Conservation (phyloP, 257 asterid genomes). For the Solanum pinnatisectum region DNA sequence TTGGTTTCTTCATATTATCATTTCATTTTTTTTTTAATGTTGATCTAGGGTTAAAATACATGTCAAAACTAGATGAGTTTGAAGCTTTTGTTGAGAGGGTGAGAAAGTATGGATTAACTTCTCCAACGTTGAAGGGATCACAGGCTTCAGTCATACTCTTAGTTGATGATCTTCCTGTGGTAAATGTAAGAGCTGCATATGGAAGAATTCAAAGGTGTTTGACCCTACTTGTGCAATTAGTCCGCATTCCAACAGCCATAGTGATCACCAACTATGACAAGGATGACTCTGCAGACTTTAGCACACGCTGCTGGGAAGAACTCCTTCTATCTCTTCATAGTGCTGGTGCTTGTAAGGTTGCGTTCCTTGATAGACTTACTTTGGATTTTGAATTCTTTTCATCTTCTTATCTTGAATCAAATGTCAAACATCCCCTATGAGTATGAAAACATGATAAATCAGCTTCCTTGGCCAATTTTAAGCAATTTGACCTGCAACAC, state of each 20-base stretch:
- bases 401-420: neutral
- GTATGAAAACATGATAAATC: neutral
- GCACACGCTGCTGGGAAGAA: slow-evolving; percentile 65
- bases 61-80: slow-evolving; percentile 89
- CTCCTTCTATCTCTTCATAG: slow-evolving; percentile 67
- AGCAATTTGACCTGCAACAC: neutral
- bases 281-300: slow-evolving; percentile 57
- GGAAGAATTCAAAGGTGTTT: slow-evolving; percentile 63
- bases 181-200: slow-evolving; percentile 54
- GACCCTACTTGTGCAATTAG: slow-evolving; percentile 77
- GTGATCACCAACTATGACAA: slow-evolving; percentile 59
- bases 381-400: neutral
- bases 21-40: neutral
- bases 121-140: slow-evolving; percentile 40
- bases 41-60: slow-evolving; percentile 61
- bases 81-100: slow-evolving; percentile 77
- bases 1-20: neutral
- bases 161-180: slow-evolving; percentile 91
- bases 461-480: slow-evolving; percentile 1
- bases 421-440: neutral
- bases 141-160: slow-evolving; percentile 46
- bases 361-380: slow-evolving; percentile 13
- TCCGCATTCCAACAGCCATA: slow-evolving; percentile 74
- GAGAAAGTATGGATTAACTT: slow-evolving; percentile 71
- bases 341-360: slow-evolving; percentile 94